Evolutionary conservation across 768 basidiomycete species (phyloP).

Genomic region (Tephrocybe rancida): DNA sequence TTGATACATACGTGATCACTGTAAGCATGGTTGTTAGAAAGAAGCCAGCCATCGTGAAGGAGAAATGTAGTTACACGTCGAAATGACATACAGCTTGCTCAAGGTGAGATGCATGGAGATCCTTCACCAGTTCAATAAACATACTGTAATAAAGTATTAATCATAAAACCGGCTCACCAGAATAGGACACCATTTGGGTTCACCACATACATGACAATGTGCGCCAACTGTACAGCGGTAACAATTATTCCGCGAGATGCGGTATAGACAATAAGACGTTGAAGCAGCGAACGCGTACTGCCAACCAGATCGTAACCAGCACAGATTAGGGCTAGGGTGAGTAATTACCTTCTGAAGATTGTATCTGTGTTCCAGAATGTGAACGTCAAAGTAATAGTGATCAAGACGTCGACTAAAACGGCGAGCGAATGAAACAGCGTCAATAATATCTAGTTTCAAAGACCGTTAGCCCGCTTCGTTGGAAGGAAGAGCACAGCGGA

Average conservation of each 20-base stretch:
- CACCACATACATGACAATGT: slow-evolving; percentile 10
- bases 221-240: slow-evolving; percentile 8
- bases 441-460: not conserved
- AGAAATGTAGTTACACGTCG: slow-evolving; percentile 3
- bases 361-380: not conserved
- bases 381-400: slow-evolving; percentile 2
- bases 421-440: slow-evolving; percentile 4
- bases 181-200: slow-evolving; percentile 3
- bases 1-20: too few relatives aligned
- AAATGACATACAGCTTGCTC: slow-evolving; percentile 10
- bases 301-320: not conserved
- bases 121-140: not conserved
- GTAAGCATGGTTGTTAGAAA: too few relatives aligned
- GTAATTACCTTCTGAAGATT: not conserved
- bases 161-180: not conserved
- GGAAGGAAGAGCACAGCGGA: too few relatives aligned
- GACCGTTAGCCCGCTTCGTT: too few relatives aligned
- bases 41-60: too few relatives aligned
- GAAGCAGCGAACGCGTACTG: slow-evolving; percentile 8
- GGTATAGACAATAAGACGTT: slow-evolving; percentile 6
- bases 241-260: slow-evolving; percentile 14
- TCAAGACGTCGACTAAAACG: slow-evolving; percentile 6
- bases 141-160: not conserved
- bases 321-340: not conserved
- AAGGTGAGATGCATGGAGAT: slow-evolving; percentile 4